These are phyloP conservation scores for Berkeleyomyces rouxiae DNA, from an alignment of 2,329 filamentous ascomycete genomes.

Conservation along the genomic window DNA sequence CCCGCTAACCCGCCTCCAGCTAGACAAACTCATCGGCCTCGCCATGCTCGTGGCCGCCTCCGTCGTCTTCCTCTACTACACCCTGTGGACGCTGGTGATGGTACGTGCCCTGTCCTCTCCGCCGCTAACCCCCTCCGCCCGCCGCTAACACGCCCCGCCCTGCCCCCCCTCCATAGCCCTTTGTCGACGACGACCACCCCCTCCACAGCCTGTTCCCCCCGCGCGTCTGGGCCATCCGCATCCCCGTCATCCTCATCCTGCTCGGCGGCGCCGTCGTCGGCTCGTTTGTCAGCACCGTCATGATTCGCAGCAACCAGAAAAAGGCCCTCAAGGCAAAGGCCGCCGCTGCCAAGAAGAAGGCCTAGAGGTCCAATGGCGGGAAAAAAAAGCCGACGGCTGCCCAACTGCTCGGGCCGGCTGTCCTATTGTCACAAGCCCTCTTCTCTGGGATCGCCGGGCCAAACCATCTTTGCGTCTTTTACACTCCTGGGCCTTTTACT, in stretches of 20 bases:
- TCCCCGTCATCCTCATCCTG: slow-evolving; percentile 90
- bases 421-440: too few relatives aligned
- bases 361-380: slow-evolving; percentile 27
- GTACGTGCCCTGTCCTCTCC: slow-evolving; percentile 31
- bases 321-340: slow-evolving; percentile 88
- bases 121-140: neutral
- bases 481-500: too few relatives aligned
- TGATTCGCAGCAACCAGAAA: slow-evolving; percentile 98
- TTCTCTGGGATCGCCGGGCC: too few relatives aligned
- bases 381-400: too few relatives aligned
- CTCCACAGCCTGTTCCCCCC: slow-evolving; percentile 92
- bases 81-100: slow-evolving; percentile 94
- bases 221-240: slow-evolving; percentile 95
- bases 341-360: slow-evolving; percentile 65
- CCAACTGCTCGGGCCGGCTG: too few relatives aligned
- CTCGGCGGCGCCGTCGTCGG: slow-evolving; percentile 86
- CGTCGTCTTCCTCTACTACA: slow-evolving; percentile 69
- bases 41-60: slow-evolving; percentile 51
- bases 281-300: slow-evolving; percentile 88
- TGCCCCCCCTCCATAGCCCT: slow-evolving; percentile 47
- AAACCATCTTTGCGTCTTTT: too few relatives aligned
- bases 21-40: slow-evolving; percentile 66
- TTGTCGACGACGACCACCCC: slow-evolving; percentile 86
- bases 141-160: slow-evolving; percentile 6
- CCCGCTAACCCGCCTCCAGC: slow-evolving; percentile 33